phyloP scores from a whole-genome alignment of 2,329 filamentous ascomycete genomes.

The Xylariaceae sp. region DNA sequence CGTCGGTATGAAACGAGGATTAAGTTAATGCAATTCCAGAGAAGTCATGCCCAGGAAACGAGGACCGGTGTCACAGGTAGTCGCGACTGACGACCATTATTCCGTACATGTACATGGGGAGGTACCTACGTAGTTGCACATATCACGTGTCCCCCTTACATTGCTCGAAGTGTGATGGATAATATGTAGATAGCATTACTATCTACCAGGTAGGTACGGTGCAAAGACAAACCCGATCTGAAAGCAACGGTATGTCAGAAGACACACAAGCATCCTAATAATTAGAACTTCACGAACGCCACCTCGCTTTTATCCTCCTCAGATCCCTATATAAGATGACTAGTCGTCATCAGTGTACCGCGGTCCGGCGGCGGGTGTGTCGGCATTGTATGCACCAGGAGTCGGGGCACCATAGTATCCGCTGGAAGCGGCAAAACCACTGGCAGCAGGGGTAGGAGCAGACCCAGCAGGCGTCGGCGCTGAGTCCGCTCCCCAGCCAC shows the following conservation, averaged over 20 bases:
- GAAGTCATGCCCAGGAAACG: too few species aligned
- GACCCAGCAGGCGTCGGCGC: conserved; percentile 61
- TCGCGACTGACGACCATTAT: too few species aligned
- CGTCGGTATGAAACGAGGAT: too few species aligned
- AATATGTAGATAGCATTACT: not conserved
- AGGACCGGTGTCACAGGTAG: too few species aligned
- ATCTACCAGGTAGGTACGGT: not conserved
- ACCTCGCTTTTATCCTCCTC: conserved; percentile 3
- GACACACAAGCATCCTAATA: not conserved
- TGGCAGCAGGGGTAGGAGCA: conserved; percentile 65
- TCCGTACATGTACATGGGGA: too few species aligned
- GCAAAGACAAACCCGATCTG: not conserved
- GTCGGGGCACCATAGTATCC: conserved; percentile 44
- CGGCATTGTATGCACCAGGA: conserved; percentile 30
- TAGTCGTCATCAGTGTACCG: conserved; percentile 33
- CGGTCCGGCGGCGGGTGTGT: conserved; percentile 31
- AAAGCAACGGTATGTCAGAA: not conserved
- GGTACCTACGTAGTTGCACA: too few species aligned
- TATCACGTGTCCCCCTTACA: too few species aligned
- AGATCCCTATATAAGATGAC: conserved; percentile 12
- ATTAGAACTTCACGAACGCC: conserved; percentile 2
- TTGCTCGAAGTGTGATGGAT: not conserved
- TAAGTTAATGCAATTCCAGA: too few species aligned
- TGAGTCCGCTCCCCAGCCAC: conserved; percentile 55
- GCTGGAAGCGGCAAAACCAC: conserved; percentile 42